phyloP scores from a whole-genome alignment of 352 stramenopile genomes.

The Phytopythium cucurbitacearum region DNA sequence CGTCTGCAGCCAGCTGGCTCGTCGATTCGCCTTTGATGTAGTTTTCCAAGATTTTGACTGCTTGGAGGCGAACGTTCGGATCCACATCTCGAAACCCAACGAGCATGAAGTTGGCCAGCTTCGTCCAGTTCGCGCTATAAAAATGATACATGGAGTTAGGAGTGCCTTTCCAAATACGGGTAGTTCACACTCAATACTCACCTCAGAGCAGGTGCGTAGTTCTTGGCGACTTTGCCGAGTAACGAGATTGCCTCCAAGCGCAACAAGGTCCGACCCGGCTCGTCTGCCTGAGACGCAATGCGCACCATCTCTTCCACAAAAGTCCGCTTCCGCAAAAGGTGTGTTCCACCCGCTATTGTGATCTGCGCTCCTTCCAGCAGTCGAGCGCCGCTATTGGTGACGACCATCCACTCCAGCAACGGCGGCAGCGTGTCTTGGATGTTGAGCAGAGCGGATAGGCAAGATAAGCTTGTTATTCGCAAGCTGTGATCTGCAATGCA shows the following conservation, averaged over 20 bases:
- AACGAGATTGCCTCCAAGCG: conserved; percentile 81
- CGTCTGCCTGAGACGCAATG: conserved; percentile 58
- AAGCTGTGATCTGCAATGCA: conserved; percentile 61
- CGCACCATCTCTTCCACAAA: conserved; percentile 78
- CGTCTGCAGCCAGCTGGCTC: not conserved
- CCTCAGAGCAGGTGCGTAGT: conserved; percentile 73
- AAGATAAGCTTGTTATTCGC: conserved; percentile 73
- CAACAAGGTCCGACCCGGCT: conserved; percentile 43
- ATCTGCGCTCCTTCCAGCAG: conserved; percentile 54
- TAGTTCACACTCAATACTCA: not conserved
- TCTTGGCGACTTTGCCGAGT: conserved; percentile 82
- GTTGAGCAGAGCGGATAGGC: conserved; percentile 73
- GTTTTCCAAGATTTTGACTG: conserved; percentile 86
- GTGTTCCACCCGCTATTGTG: conserved; percentile 59
- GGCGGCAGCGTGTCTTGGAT: conserved; percentile 57
- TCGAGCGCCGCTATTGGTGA: conserved; percentile 34
- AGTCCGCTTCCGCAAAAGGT: conserved; percentile 43
- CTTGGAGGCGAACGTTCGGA: conserved; percentile 81
- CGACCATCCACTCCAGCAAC: conserved; percentile 71
- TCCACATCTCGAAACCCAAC: conserved; percentile 81
- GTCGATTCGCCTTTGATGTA: conserved; percentile 75
- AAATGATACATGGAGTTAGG: not conserved
- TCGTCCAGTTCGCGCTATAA: conserved; percentile 49
- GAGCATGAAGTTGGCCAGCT: conserved; percentile 73
- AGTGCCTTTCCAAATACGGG: not conserved